Base-by-base conservation (phyloP, 2,329 filamentous ascomycete species). In the Ophiocordyceps camponoti-floridani region DNA sequence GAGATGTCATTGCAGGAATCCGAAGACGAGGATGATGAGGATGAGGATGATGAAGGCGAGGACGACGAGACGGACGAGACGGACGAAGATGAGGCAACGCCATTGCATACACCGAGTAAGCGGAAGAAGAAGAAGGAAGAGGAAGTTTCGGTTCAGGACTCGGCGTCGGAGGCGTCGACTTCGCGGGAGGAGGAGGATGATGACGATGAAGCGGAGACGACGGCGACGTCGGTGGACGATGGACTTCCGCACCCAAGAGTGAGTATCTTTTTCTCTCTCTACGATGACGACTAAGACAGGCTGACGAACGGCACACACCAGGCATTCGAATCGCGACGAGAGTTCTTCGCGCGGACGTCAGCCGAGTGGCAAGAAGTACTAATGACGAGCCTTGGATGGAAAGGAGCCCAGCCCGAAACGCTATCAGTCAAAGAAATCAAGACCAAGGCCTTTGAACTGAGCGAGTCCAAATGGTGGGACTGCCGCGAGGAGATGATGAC, bases 381-480 rank as follows among this genome's bases (percentile, higher is more conserved):
- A 35, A 77, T 95, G 65, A 81, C 82, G 2, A 80, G 74, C 51
- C 65, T 91, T 47, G 75, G 79, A 48, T 79, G 76, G 66, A 79
- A 79, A 60, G 75, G 75, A 31, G 67, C 77, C 41, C 73, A 78
- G 50, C 73, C 75, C 3, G 82, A 84, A 59, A 72, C 77, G 38
- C 72, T 85, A 50, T 70, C 77, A 0, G 68, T 93, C 56, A 98
- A 98, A 68, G 91, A 96, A 66, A 79, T 96, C 55, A 87, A 94
- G 61, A 82, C 88, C 55, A 79, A 78, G 58, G 91, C 87, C 1
- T 98, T 95, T 59, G 82, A 86, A 57, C 72, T 86, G 50, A 88
- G 88, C 38, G 91, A 98, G 62, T 84, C 88, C 65, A 94, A 94
- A 61, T 98, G 91, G 91, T 98, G 91, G 91, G 91, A 95, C 68